Base-by-base conservation (phyloP, 1,139 yeast genomes). In the Yamadazyma triangularis region DNA sequence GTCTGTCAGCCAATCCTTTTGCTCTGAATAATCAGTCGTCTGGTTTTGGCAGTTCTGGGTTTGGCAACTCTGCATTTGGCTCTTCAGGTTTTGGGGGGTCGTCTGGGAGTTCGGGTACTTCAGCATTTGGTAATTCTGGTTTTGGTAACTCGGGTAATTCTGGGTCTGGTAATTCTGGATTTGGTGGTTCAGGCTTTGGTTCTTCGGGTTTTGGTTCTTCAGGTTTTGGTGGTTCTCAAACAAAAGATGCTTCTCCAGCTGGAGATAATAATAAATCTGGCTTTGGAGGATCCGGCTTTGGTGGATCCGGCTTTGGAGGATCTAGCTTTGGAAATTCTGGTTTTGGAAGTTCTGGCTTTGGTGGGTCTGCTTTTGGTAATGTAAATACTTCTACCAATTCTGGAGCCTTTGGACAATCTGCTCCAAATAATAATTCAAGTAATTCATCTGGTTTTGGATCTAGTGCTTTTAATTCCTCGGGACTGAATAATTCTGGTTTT, bases 41-140 rank as follows among this genome's bases (percentile, higher is more conserved):
- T 14, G 38, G 38, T 4, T 30, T 31, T 24, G 45, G 44, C 4
- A 14, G 16, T 2, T n/a, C 22, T 13, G 24, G 27, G 31, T 25
- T 26, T 15, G 24, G 25, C 10, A 9, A 9, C 4, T 12, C 25
- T 22, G 35, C 36, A 15, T 37, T 39, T 34, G 45, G 44, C 8
- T 33, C 34, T 11, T 39, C 34, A 29, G 39, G 40, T 9, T n/a
- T n/a, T n/a, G n/a, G n/a, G n/a, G n/a, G n/a, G n/a, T n/a, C n/a
- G n/a, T n/a, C n/a, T n/a, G n/a, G n/a, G n/a, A n/a, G n/a, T n/a
- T 26, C 24, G 8, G 15, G 24, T n/a, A 11, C 39, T 9, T 36
- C 38, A 12, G 53, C 49, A 5, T 50, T 53, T 42, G 58, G 58
- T 6, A 24, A 38, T 23, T 14, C 35, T 19, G 47, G 44, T 8